phyloP scores from a whole-genome alignment of 2,329 filamentous ascomycete genomes.

The Alternaria atra region DNA sequence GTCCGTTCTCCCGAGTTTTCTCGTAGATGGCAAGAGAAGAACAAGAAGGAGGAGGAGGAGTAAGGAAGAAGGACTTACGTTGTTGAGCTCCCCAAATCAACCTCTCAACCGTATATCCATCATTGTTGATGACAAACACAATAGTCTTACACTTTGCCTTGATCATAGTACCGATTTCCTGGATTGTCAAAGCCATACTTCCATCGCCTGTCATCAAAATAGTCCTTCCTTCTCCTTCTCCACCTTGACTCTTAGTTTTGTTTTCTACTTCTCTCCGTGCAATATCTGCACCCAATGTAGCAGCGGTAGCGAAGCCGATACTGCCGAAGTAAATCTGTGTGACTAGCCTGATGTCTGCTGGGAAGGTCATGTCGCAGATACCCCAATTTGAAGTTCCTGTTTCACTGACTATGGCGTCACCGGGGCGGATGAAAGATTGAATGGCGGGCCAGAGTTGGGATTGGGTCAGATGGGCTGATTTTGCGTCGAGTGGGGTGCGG shows the following conservation, averaged over 20 bases:
- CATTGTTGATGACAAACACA: constrained; percentile 58
- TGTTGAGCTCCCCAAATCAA: constrained; percentile 56
- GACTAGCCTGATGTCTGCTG: constrained; percentile 39
- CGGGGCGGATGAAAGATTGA: constrained; percentile 45
- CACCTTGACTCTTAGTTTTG: constrained; percentile 42
- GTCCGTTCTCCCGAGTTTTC: too few relatives aligned
- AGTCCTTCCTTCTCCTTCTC: constrained; percentile 48
- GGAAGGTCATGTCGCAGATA: constrained; percentile 47
- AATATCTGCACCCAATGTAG: constrained; percentile 53
- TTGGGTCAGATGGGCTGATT: constrained; percentile 54
- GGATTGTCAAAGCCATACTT: constrained; percentile 71
- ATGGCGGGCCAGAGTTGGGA: constrained; percentile 57
- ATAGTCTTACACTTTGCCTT: constrained; percentile 46
- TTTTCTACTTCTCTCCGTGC: constrained; percentile 60
- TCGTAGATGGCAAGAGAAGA: neutral
- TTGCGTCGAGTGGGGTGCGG: constrained; percentile 40
- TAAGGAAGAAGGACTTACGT: constrained; percentile 25
- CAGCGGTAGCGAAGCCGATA: constrained; percentile 56
- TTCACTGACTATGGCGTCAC: constrained; percentile 54
- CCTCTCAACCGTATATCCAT: constrained; percentile 59
- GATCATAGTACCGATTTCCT: constrained; percentile 72
- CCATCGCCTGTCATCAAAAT: constrained; percentile 70
- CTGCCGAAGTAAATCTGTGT: constrained; percentile 57
- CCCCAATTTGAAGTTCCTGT: constrained; percentile 55
- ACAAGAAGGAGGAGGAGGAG: neutral